Conservation (phyloP, 352 stramenopile genomes). For the Phytophthora sp. region DNA sequence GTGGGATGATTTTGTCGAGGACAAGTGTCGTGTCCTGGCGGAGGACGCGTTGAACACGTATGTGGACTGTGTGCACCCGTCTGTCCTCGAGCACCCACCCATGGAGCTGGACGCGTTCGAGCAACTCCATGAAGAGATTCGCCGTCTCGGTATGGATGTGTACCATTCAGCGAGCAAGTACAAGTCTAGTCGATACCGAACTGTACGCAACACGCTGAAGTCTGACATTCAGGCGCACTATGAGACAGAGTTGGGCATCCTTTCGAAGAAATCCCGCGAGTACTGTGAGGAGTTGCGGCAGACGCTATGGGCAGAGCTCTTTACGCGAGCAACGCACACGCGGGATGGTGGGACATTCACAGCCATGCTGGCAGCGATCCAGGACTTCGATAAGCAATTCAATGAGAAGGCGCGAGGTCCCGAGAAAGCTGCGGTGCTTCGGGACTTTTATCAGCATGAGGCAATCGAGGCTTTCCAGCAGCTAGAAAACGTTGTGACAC, state of each 20-base stretch:
- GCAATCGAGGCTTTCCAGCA: constrained; percentile 58
- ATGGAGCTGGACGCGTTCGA: constrained; percentile 70
- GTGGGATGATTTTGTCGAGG: constrained; percentile 74
- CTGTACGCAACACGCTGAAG: constrained; percentile 61
- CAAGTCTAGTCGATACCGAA: constrained; percentile 49
- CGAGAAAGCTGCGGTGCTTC: constrained; percentile 56
- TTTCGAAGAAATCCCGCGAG: constrained; percentile 51
- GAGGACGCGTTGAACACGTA: constrained; percentile 77
- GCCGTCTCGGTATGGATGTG: constrained; percentile 69
- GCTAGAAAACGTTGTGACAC: constrained; percentile 57
- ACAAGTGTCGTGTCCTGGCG: constrained; percentile 52
- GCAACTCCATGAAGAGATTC: constrained; percentile 77
- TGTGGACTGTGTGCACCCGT: constrained; percentile 72
- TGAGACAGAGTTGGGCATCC: constrained; percentile 39
- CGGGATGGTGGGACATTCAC: constrained; percentile 35
- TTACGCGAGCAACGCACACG: constrained; percentile 1
- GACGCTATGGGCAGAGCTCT: constrained; percentile 52
- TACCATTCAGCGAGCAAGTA: constrained; percentile 56
- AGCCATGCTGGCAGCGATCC: constrained; percentile 51
- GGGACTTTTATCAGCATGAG: constrained; percentile 63
- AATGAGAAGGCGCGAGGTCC: constrained; percentile 53
- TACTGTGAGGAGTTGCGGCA: constrained; percentile 56
- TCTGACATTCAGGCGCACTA: constrained; percentile 47
- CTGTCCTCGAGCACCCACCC: constrained; percentile 56
- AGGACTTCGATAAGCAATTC: constrained; percentile 61